Percentiles rank a stretch among this genome's conserved stretches.
Evolutionary conservation across 208 protist species (phyloP).

Genomic region (Trypanosoma congolense): DNA sequence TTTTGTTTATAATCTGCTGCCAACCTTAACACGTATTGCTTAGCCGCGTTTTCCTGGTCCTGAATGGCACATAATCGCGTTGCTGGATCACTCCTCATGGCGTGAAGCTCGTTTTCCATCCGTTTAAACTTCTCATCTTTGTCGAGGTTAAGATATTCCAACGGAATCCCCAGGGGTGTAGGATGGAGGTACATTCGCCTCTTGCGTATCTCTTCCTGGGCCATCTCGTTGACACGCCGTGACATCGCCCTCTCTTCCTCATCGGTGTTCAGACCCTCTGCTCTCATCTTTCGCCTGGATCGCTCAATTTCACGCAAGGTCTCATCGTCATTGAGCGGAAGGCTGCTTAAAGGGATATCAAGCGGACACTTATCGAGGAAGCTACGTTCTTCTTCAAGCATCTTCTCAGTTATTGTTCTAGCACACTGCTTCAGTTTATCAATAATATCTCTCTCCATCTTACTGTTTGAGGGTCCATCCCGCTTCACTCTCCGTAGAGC

Average conservation of each 20-base stretch:
- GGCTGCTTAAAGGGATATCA: constrained; percentile 30
- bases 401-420: constrained; percentile 50
- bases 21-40: constrained; percentile 44
- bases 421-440: constrained; percentile 61
- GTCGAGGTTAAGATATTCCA: constrained; percentile 55
- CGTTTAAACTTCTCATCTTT: constrained; percentile 50
- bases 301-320: constrained; percentile 65
- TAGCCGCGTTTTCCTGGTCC: constrained; percentile 44
- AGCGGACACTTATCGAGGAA: constrained; percentile 52
- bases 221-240: constrained; percentile 53
- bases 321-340: constrained; percentile 42
- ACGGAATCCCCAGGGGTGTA: constrained; percentile 57
- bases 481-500: constrained; percentile 48
- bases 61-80: constrained; percentile 15
- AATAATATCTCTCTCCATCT: constrained; percentile 38
- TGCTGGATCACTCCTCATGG: constrained; percentile 19
- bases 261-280: constrained; percentile 25
- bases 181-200: constrained; percentile 66
- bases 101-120: constrained; percentile 37
- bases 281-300: constrained; percentile 32
- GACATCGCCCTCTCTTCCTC: constrained; percentile 61
- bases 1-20: constrained; percentile 38
- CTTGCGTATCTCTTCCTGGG: constrained; percentile 35
- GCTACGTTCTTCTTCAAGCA: constrained; percentile 42
- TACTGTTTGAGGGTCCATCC: constrained; percentile 33